A percentile compares a stretch with the other conserved stretches of the same genome.
These are phyloP conservation scores for Nemania sp. DNA, from an alignment of 2,329 filamentous ascomycete genomes.

Conservation along the genomic window DNA sequence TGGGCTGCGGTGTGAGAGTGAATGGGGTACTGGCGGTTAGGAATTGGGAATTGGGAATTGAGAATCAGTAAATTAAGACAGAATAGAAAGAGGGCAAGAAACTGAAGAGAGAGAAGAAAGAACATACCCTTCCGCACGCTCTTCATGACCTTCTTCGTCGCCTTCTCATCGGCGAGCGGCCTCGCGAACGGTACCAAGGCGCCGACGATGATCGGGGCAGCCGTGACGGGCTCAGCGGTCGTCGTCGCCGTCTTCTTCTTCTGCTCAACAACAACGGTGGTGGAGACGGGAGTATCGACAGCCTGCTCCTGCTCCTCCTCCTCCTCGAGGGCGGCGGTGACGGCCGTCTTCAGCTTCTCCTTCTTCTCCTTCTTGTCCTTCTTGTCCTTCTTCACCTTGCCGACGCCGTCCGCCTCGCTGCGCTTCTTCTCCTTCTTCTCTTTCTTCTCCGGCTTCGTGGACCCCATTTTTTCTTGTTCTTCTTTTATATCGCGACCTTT, in stretches of 20 bases:
- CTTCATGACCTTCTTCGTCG: constrained; percentile 65
- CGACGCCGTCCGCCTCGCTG: constrained; percentile 57
- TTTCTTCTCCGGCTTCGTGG: constrained; percentile 43
- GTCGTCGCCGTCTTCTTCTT: background rate
- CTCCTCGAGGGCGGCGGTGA: constrained; percentile 66
- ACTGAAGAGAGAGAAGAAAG: constrained; percentile 11
- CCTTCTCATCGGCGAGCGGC: constrained; percentile 80
- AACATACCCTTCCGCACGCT: constrained; percentile 59
- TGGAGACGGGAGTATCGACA: constrained; percentile 52
- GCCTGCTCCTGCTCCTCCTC: constrained; percentile 69
- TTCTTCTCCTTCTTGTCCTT: constrained; percentile 70
- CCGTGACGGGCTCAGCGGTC: constrained; percentile 49
- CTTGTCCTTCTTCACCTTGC: constrained; percentile 67
- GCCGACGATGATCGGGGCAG: constrained; percentile 52
- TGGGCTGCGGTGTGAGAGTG: too few species aligned
- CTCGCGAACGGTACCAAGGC: constrained; percentile 83
- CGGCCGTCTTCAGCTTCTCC: constrained; percentile 67
- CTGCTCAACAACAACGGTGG: constrained; percentile 33
- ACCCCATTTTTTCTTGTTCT: too few species aligned
- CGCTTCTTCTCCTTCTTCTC: constrained; percentile 61
- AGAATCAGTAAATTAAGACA: background rate
- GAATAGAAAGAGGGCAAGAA: background rate
- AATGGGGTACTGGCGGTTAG: too few species aligned
- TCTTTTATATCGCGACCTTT: constrained; percentile 14
- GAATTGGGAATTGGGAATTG: background rate